Base-by-base conservation (phyloP, 2,329 filamentous ascomycete genomes). In the Aspergillus fijiensis region DNA sequence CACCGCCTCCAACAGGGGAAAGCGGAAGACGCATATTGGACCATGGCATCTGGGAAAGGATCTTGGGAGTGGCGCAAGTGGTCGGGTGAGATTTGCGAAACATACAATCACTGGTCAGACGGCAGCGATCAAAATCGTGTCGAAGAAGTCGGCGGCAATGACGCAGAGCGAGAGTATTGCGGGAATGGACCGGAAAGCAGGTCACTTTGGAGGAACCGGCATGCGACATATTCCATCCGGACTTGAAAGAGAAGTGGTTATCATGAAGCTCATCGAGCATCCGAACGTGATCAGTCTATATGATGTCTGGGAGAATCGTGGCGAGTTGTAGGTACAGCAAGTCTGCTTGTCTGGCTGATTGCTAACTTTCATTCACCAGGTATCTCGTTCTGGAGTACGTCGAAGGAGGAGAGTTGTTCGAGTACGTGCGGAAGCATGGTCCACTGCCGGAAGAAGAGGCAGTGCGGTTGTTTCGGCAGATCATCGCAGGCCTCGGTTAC, bases 301-400 rank as follows among this genome's bases (percentile, higher is more conserved):
- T 73, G 95, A 99, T 77, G 94, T 99, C 31, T 99, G 94, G 94
- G 95, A 99, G 78, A 98, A 97, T 72, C 85, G 91, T 23, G 90
- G 92, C 59, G 93, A 99, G 76, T 88, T 99, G 91, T 97, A 82
- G 80, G 90, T 79, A 1, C 45, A 12, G 7, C 48, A 6, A 11
- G 10, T 4, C 3, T 12, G 1, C 25, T 29, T 10, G 14, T 16
- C 16, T 27, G 21, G 29, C 19, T 48, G 16, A 60, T 25, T n/a
- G 11, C 69, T 77, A 62, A 77, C 62, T 2, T 14, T n/a, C 47
- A 33, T 64, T 19, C 14, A 19, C 16, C 14, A 97, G 93, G 60
- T 98, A 98, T 74, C 84, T 99, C 47, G 92, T 99, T 59, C 88
- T 98, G 62, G 95, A 99, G 75, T 96, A 92, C 67, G 89, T 96